Evolutionary conservation across 305 asterid genomes (phyloP).

Genomic region (Fraxinus dipetala): DNA sequence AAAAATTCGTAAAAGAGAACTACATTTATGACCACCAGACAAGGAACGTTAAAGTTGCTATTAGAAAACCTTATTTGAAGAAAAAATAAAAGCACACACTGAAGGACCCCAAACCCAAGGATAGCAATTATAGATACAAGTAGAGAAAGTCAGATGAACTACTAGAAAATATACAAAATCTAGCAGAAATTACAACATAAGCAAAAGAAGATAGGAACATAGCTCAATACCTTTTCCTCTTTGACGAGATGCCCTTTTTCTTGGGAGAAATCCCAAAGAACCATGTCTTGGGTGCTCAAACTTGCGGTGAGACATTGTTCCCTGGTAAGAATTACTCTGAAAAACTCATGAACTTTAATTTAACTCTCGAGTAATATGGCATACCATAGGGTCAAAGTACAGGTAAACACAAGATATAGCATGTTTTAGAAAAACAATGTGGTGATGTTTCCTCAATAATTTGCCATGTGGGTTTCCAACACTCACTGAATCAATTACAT

Average conservation of each 20-base stretch:
- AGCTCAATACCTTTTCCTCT: slow-evolving; percentile 67
- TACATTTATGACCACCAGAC: not conserved
- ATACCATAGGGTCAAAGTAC: not conserved
- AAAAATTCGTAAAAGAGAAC: not conserved
- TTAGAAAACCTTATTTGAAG: not conserved
- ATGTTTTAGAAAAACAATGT: not conserved
- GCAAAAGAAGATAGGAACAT: not conserved
- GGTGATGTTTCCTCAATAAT: not conserved
- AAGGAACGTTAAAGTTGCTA: not conserved
- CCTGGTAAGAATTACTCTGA: slow-evolving; percentile 25
- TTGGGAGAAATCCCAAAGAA: slow-evolving; percentile 85
- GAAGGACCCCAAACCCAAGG: not conserved
- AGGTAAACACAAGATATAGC: not conserved
- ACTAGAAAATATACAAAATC: not conserved
- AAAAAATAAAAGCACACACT: not conserved
- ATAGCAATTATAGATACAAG: not conserved
- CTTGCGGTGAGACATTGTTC: slow-evolving; percentile 81
- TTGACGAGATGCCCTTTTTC: slow-evolving; percentile 75
- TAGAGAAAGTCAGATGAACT: not conserved
- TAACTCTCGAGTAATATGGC: not conserved
- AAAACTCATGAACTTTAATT: slow-evolving; percentile 14
- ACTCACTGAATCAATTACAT: not conserved
- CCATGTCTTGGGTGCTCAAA: slow-evolving; percentile 96
- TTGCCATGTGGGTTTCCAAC: not conserved
- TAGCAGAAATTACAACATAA: not conserved